Conservation (phyloP, 352 stramenopile genomes). For the Phytophthora pisi region DNA sequence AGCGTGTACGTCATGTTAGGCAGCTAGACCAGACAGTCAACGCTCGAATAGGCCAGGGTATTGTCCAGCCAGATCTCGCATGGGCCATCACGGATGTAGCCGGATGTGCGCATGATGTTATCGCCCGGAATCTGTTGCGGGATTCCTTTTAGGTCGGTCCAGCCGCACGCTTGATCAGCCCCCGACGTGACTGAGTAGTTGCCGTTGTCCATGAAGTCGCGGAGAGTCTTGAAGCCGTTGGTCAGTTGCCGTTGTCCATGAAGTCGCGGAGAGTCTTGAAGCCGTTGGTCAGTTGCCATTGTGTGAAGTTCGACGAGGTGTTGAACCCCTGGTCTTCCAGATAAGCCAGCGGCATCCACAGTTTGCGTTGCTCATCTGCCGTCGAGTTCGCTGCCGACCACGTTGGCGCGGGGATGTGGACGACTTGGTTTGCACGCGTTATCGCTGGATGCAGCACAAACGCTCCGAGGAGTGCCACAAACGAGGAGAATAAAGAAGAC, state of each 20-base stretch:
- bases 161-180: slow-evolving; percentile 37
- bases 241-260: slow-evolving; percentile 40
- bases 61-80: slow-evolving; percentile 45
- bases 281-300: slow-evolving; percentile 34
- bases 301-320: slow-evolving; percentile 41
- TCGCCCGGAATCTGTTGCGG: slow-evolving; percentile 40
- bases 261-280: slow-evolving; percentile 44
- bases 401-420: slow-evolving; percentile 41
- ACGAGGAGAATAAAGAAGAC: background rate
- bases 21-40: slow-evolving; percentile 37
- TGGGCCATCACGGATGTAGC: slow-evolving; percentile 52
- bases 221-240: slow-evolving; percentile 41
- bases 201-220: slow-evolving; percentile 43
- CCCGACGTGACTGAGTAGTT: slow-evolving; percentile 34
- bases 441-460: background rate
- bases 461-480: background rate
- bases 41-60: slow-evolving; percentile 23
- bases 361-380: slow-evolving; percentile 24
- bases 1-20: slow-evolving; percentile 27
- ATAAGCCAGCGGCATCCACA: slow-evolving; percentile 46
- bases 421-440: slow-evolving; percentile 38
- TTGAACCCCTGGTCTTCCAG: slow-evolving; percentile 47
- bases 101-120: slow-evolving; percentile 36
- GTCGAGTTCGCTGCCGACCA: slow-evolving; percentile 26
- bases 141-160: slow-evolving; percentile 20